phyloP scores from a whole-genome alignment of 805 yeast genomes.

The Tetrapisispora namnaoensis region DNA sequence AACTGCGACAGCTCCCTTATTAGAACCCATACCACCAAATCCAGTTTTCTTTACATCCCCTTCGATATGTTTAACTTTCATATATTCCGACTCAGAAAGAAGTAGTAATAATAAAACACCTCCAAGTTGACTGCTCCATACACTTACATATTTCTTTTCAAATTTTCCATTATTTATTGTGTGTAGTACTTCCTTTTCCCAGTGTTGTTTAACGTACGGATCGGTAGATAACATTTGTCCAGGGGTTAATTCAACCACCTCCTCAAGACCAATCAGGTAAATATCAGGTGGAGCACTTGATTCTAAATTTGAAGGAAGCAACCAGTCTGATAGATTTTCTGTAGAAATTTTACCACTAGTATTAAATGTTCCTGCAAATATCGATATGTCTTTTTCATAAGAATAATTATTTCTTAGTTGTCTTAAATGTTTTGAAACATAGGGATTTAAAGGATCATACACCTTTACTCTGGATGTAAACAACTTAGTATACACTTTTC shows the following conservation, averaged over 20 bases:
- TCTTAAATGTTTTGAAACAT: constrained; percentile 56
- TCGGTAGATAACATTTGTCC: constrained; percentile 79
- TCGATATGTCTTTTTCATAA: constrained; percentile 45
- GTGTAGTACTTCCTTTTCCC: constrained; percentile 55
- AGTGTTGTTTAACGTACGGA: constrained; percentile 43
- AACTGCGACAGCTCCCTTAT: constrained; percentile 72
- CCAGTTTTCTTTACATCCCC: constrained; percentile 84
- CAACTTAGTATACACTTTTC: constrained; percentile 20
- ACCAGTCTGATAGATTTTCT: constrained; percentile 62
- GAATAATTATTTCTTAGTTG: constrained; percentile 46
- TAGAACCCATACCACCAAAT: constrained; percentile 79
- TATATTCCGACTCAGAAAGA: constrained; percentile 43
- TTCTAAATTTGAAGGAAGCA: constrained; percentile 47
- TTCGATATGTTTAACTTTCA: constrained; percentile 50
- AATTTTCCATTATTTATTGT: constrained; percentile 33
- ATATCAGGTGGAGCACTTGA: constrained; percentile 47
- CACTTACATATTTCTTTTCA: constrained; percentile 41
- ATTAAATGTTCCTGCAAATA: constrained; percentile 82
- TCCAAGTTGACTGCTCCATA: constrained; percentile 77
- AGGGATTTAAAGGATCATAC: constrained; percentile 86
- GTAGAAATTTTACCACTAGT: constrained; percentile 59
- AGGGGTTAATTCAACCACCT: constrained; percentile 73
- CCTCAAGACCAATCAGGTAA: constrained; percentile 79
- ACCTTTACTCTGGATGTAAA: constrained; percentile 43
- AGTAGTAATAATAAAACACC: constrained; percentile 70